These are phyloP conservation scores for Crepidotus variabilis DNA, from an alignment of 768 basidiomycete species.

Conservation along the genomic window DNA sequence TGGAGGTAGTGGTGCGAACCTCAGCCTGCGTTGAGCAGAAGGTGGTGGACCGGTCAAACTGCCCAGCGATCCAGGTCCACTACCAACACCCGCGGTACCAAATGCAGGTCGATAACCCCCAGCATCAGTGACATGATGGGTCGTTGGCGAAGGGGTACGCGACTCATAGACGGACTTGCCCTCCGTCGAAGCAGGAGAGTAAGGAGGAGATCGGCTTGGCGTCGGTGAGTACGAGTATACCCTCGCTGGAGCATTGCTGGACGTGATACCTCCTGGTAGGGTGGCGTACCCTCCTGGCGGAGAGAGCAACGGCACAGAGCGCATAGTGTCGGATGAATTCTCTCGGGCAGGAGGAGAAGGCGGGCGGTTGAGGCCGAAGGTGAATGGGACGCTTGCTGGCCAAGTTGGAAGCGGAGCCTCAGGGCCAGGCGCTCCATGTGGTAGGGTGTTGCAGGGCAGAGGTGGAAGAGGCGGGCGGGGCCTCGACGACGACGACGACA, in stretches of 20 bases:
- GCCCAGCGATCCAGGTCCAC: not conserved
- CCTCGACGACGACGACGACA: not conserved
- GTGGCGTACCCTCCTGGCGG: not conserved
- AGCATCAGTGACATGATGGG: not conserved
- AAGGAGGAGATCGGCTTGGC: not conserved
- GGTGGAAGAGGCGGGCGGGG: not conserved
- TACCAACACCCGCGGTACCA: not conserved
- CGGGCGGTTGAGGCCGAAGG: not conserved
- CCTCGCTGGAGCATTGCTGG: not conserved
- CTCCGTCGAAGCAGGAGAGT: not conserved
- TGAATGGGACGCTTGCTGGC: not conserved
- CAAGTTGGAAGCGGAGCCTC: not conserved
- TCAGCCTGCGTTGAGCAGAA: not conserved
- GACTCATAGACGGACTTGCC: not conserved
- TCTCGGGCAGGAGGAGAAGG: not conserved
- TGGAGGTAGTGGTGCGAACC: conserved; percentile 3
- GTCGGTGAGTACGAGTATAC: not conserved
- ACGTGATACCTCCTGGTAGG: not conserved
- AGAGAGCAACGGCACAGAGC: not conserved
- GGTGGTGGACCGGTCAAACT: not conserved
- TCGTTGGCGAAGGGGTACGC: not conserved
- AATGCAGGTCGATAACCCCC: not conserved
- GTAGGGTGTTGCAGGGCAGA: not conserved
- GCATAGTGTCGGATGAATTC: not conserved
- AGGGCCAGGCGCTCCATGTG: not conserved